A percentile compares a stretch with the other conserved stretches of the same genome.
Conservation (phyloP, 768 basidiomycete genomes). For the Agaricus bisporus region DNA sequence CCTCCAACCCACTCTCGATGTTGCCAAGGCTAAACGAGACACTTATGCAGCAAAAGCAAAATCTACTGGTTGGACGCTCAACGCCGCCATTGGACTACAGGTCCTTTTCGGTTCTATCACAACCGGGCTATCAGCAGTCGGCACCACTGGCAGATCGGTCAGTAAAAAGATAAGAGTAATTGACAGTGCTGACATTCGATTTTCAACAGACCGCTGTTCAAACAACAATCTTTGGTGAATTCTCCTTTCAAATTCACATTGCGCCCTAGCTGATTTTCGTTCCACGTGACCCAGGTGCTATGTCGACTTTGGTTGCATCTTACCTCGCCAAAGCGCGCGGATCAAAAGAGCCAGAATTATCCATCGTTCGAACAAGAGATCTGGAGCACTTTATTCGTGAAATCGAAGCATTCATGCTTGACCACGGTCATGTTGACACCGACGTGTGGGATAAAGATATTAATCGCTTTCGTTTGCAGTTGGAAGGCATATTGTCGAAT, state of each 20-base stretch:
- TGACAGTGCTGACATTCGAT: neutral
- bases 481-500: slow-evolving; percentile 26
- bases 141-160: slow-evolving; percentile 34
- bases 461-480: slow-evolving; percentile 14
- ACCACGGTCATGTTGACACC: slow-evolving; percentile 39
- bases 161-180: slow-evolving; percentile 9
- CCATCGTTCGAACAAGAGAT: slow-evolving; percentile 47
- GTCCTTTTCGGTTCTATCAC: slow-evolving; percentile 62
- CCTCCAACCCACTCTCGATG: slow-evolving; percentile 43
- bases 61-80: slow-evolving; percentile 29
- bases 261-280: neutral
- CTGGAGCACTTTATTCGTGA: slow-evolving; percentile 66
- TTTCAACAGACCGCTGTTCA: slow-evolving; percentile 26
- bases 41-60: slow-evolving; percentile 43
- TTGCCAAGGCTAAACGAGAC: slow-evolving; percentile 38
- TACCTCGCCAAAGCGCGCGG: slow-evolving; percentile 68
- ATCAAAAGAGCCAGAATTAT: slow-evolving; percentile 66
- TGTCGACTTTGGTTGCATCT: slow-evolving; percentile 62
- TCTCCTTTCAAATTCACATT: neutral
- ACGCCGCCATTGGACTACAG: slow-evolving; percentile 55
- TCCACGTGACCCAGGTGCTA: slow-evolving; percentile 37
- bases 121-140: slow-evolving; percentile 51
- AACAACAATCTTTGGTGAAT: slow-evolving; percentile 32
- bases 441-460: slow-evolving; percentile 28
- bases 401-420: slow-evolving; percentile 48